These are phyloP conservation scores for Bonnemaisonia californica DNA, from an alignment of 31 red algal species.

Conservation along the genomic window DNA sequence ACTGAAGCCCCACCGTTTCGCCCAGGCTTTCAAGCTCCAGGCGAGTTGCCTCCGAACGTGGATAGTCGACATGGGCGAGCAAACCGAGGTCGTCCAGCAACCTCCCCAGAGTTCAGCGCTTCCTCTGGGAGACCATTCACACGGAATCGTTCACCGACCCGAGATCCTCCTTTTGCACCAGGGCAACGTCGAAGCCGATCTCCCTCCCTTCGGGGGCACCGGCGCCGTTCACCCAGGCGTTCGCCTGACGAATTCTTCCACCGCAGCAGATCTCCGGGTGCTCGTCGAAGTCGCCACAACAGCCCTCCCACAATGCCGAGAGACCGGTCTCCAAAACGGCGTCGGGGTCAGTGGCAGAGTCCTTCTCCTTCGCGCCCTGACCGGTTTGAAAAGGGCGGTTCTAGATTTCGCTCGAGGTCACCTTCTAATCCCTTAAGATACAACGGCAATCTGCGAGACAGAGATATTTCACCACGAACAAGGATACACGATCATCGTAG, in stretches of 20 bases:
- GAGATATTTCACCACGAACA: not conserved
- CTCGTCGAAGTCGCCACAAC: conserved; percentile 3
- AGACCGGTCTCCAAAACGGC: not conserved
- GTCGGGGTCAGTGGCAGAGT: not conserved
- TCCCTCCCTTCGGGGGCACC: not conserved
- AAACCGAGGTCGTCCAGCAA: not conserved
- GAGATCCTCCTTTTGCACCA: not conserved
- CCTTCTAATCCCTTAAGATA: not conserved
- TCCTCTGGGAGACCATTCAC: not conserved
- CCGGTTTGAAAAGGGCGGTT: not conserved
- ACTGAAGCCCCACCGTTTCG: not conserved
- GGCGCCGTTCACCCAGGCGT: not conserved
- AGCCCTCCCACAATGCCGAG: not conserved
- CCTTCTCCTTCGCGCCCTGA: not conserved
- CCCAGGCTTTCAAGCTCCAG: not conserved
- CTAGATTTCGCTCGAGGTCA: not conserved
- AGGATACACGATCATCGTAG: not conserved
- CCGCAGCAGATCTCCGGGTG: not conserved
- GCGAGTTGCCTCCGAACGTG: not conserved
- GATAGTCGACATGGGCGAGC: not conserved
- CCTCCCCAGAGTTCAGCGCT: not conserved
- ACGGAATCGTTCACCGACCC: not conserved
- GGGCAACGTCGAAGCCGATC: not conserved
- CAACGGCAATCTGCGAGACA: conserved; percentile 1
- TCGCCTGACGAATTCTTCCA: not conserved